phyloP scores from a whole-genome alignment of 176 grass and related monocot genomes.

The Oryza coarctata region DNA sequence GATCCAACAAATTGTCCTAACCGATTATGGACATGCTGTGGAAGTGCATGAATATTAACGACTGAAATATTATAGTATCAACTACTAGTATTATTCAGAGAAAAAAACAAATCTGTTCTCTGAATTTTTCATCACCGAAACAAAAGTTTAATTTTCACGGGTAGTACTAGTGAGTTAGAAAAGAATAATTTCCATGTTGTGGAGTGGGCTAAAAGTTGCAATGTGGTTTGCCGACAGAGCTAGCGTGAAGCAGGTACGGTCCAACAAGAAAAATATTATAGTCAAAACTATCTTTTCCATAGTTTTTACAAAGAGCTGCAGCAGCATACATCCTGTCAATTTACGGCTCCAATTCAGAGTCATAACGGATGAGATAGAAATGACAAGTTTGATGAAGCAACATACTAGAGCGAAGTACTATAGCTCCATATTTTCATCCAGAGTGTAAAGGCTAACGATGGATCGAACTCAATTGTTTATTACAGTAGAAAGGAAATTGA shows the following conservation, averaged over 20 bases:
- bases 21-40: not conserved
- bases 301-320: not conserved
- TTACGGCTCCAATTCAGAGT: not conserved
- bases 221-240: not conserved
- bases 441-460: slow-evolving; percentile 27
- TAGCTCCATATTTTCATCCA: slow-evolving; percentile 13
- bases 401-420: too few species aligned
- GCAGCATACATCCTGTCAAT: slow-evolving; percentile 11
- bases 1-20: not conserved
- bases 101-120: too few species aligned
- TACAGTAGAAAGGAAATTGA: not conserved
- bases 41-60: not conserved
- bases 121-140: too few species aligned
- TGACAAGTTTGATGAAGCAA: slow-evolving; percentile 31
- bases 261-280: slow-evolving; percentile 1
- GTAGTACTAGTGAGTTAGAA: not conserved
- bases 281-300: slow-evolving; percentile 17
- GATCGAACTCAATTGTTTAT: not conserved
- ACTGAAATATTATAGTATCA: too few species aligned
- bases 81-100: too few species aligned
- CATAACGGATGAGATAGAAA: slow-evolving; percentile 26
- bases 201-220: not conserved
- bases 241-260: slow-evolving; percentile 2
- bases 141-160: too few species aligned
- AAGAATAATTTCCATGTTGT: not conserved